Evolutionary conservation across 176 grass and related monocot genomes (phyloP).

Genomic region (Stipa capillata): DNA sequence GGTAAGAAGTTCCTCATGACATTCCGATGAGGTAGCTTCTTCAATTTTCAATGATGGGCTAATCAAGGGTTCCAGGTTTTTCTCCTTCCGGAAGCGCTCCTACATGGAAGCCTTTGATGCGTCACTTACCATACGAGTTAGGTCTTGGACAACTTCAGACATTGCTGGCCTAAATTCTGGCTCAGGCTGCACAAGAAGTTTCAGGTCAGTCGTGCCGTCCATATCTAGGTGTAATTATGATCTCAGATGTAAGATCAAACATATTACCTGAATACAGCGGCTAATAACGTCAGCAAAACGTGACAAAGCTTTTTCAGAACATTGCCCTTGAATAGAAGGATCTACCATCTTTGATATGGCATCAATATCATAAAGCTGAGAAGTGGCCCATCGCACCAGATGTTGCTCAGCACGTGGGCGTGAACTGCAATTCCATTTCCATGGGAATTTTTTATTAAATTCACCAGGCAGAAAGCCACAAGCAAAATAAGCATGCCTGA

Average conservation of each 20-base stretch:
- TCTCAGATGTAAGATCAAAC: not conserved
- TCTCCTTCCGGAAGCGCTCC: not conserved
- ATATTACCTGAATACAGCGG: slow-evolving; percentile 78
- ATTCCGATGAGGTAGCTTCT: not conserved
- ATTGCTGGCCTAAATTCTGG: slow-evolving; percentile 89
- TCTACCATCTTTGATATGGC: slow-evolving; percentile 81
- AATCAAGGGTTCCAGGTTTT: not conserved
- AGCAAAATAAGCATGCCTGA: slow-evolving; percentile 5
- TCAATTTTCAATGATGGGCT: not conserved
- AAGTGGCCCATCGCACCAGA: slow-evolving; percentile 85
- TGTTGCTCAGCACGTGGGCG: slow-evolving; percentile 79
- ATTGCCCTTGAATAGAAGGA: slow-evolving; percentile 69
- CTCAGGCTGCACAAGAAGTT: slow-evolving; percentile 32
- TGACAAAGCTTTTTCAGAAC: slow-evolving; percentile 74
- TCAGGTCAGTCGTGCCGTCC: not conserved
- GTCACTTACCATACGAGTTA: slow-evolving; percentile 57
- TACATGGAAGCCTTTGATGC: slow-evolving; percentile 47
- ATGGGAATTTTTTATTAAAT: not conserved
- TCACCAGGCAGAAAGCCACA: not conserved
- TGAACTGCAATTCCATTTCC: slow-evolving; percentile 45
- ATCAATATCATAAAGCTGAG: slow-evolving; percentile 83
- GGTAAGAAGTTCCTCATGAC: not conserved
- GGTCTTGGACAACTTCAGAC: slow-evolving; percentile 87
- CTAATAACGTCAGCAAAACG: slow-evolving; percentile 82
- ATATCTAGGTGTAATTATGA: not conserved